phyloP scores from a whole-genome alignment of 371 early-diverging fungal genomes.

The Coemansia linderi region DNA sequence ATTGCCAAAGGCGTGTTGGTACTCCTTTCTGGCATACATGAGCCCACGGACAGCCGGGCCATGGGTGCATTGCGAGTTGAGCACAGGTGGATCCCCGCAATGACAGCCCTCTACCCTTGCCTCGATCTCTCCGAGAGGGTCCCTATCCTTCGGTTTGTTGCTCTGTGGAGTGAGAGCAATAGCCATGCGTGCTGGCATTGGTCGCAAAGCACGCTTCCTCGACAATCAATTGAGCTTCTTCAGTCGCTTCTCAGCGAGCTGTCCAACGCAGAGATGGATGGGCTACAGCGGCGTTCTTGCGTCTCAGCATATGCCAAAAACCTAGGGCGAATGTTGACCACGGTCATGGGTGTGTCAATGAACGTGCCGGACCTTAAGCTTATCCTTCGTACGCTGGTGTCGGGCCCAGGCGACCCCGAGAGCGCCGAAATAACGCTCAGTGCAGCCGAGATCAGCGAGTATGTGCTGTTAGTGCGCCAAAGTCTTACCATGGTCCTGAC shows the following conservation, averaged over 20 bases:
- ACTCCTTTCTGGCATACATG: slow-evolving; percentile 26
- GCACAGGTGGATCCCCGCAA: slow-evolving; percentile 26
- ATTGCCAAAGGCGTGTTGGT: slow-evolving; percentile 25
- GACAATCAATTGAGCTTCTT: slow-evolving; percentile 31
- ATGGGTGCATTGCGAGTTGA: slow-evolving; percentile 19
- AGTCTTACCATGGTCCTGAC: slow-evolving; percentile 17
- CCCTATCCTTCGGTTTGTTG: slow-evolving; percentile 19
- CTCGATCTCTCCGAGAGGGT: slow-evolving; percentile 17
- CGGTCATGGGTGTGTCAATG: slow-evolving; percentile 24
- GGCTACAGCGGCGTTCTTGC: not conserved
- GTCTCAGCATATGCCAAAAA: slow-evolving; percentile 10
- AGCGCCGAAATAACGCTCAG: not conserved
- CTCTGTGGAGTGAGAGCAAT: slow-evolving; percentile 28
- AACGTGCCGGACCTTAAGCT: slow-evolving; percentile 34
- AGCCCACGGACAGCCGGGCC: slow-evolving; percentile 6
- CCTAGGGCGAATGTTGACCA: slow-evolving; percentile 20
- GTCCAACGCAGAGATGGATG: not conserved
- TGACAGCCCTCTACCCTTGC: slow-evolving; percentile 5
- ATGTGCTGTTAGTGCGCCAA: slow-evolving; percentile 13
- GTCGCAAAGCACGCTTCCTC: slow-evolving; percentile 33
- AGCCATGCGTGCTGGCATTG: slow-evolving; percentile 27
- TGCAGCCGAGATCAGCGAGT: slow-evolving; percentile 13
- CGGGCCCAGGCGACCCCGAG: slow-evolving; percentile 14
- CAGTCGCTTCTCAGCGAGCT: slow-evolving; percentile 22
- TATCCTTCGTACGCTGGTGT: slow-evolving; percentile 23